Percentiles rank a stretch among this genome's conserved stretches.
Conservation (phyloP, 2,329 filamentous ascomycete genomes). For the Aspergillus puulaauensis region DNA sequence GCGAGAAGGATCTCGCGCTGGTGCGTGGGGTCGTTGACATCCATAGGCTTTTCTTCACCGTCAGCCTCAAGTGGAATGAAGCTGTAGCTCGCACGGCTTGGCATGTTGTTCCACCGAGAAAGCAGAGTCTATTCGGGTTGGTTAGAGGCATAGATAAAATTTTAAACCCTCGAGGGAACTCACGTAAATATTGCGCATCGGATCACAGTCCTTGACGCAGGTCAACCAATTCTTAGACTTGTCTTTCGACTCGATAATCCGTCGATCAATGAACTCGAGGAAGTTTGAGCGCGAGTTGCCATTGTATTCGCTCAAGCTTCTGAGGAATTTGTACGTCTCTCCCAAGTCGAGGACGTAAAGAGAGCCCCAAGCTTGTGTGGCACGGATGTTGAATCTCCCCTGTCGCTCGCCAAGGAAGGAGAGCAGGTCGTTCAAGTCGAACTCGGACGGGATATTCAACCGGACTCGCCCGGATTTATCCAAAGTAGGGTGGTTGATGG, state of each 20-base stretch:
- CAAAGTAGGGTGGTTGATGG: constrained; percentile 42
- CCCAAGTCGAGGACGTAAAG: constrained; percentile 44
- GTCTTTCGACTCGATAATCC: constrained; percentile 45
- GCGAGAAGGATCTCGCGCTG: constrained; percentile 43
- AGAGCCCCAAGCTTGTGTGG: constrained; percentile 42
- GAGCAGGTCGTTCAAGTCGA: constrained; percentile 40
- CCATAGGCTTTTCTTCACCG: constrained; percentile 37
- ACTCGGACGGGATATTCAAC: constrained; percentile 42
- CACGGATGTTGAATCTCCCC: constrained; percentile 45
- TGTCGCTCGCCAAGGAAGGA: constrained; percentile 39
- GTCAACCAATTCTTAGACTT: constrained; percentile 46
- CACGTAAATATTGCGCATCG: constrained; percentile 42
- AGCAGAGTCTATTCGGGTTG: constrained; percentile 34
- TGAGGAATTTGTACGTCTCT: constrained; percentile 43
- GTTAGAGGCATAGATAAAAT: background rate
- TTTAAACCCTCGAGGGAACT: constrained; percentile 19
- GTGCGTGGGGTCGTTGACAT: constrained; percentile 38
- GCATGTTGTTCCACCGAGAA: constrained; percentile 48
- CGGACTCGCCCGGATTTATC: constrained; percentile 36
- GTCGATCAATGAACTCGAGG: constrained; percentile 45
- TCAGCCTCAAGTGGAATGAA: constrained; percentile 34
- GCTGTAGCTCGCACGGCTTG: constrained; percentile 45
- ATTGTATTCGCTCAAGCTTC: constrained; percentile 38
- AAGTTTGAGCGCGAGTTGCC: constrained; percentile 40
- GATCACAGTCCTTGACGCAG: constrained; percentile 42